These are phyloP conservation scores for Microthlaspi erraticum DNA, from an alignment of 345 rosid genomes.

Conservation along the genomic window DNA sequence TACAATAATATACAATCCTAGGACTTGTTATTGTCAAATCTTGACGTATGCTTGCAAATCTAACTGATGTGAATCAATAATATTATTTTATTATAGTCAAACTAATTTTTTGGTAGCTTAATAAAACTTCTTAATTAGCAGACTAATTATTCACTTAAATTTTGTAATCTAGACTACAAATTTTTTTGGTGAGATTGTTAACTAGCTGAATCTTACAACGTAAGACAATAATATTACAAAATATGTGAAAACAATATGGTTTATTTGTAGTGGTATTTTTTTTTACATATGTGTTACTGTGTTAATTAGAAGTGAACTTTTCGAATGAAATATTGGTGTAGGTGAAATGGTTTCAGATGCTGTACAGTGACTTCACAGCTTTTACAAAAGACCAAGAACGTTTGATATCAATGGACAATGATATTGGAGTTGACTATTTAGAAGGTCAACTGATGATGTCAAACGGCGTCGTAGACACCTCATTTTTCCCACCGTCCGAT, in stretches of 20 bases:
- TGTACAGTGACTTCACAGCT: slow-evolving; percentile 73
- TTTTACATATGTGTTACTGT: neutral
- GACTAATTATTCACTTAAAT: neutral
- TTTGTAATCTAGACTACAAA: neutral
- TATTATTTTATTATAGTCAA: neutral
- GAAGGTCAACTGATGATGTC: slow-evolving; percentile 75
- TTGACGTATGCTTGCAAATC: slow-evolving; percentile 36
- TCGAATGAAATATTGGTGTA: slow-evolving; percentile 36
- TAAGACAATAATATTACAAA: neutral
- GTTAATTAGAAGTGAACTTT: neutral
- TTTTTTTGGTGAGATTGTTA: neutral
- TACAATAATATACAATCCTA: slow-evolving; percentile 11
- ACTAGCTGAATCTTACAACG: neutral
- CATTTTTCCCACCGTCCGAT: slow-evolving; percentile 59
- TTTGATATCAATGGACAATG: slow-evolving; percentile 57
- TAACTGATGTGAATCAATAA: slow-evolving; percentile 13
- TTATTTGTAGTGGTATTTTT: neutral
- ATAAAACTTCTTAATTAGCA: slow-evolving; percentile 4
- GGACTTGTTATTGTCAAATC: slow-evolving; percentile 28
- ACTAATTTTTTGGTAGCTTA: neutral
- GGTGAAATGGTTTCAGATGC: slow-evolving; percentile 91
- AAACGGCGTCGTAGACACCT: slow-evolving; percentile 58
- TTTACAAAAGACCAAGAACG: slow-evolving; percentile 81
- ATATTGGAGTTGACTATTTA: slow-evolving; percentile 66
- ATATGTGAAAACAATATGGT: neutral